These are phyloP conservation scores for Dactylellina sp. DNA, from an alignment of 2,329 filamentous ascomycete genomes.

Conservation along the genomic window DNA sequence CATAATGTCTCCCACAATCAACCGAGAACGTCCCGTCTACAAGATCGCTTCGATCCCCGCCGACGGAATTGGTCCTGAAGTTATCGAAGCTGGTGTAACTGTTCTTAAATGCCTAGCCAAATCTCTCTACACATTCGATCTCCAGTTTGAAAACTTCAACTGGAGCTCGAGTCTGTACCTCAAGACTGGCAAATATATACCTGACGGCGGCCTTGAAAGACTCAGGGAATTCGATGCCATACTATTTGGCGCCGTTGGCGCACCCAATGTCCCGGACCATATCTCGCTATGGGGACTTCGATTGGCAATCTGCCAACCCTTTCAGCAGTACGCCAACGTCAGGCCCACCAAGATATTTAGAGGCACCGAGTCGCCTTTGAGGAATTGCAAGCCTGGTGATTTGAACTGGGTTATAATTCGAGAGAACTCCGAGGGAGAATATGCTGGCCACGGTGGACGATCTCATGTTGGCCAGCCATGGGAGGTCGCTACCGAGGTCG, in stretches of 20 bases:
- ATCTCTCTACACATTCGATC: conserved; percentile 69
- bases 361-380: conserved; percentile 71
- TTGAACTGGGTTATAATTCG: conserved; percentile 76
- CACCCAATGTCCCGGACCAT: conserved; percentile 77
- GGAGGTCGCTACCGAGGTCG: conserved; percentile 73
- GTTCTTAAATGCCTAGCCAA: conserved; percentile 71
- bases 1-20: conserved; percentile 35
- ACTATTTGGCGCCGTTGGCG: conserved; percentile 91
- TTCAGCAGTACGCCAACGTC: conserved; percentile 77
- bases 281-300: conserved; percentile 76
- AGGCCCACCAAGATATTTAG: conserved; percentile 73
- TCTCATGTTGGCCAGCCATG: conserved; percentile 71
- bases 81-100: conserved; percentile 73
- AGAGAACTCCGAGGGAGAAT: conserved; percentile 76
- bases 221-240: conserved; percentile 89
- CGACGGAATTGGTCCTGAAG: conserved; percentile 77
- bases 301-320: conserved; percentile 74
- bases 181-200: conserved; percentile 74
- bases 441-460: conserved; percentile 74
- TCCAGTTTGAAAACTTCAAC: conserved; percentile 74
- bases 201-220: conserved; percentile 80
- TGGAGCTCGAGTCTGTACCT: conserved; percentile 77
- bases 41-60: conserved; percentile 75
- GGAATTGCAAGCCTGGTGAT: conserved; percentile 69
- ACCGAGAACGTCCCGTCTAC: conserved; percentile 24